phyloP scores from a whole-genome alignment of 306 rosid species.

The Pterocarpus macrocarpus region DNA sequence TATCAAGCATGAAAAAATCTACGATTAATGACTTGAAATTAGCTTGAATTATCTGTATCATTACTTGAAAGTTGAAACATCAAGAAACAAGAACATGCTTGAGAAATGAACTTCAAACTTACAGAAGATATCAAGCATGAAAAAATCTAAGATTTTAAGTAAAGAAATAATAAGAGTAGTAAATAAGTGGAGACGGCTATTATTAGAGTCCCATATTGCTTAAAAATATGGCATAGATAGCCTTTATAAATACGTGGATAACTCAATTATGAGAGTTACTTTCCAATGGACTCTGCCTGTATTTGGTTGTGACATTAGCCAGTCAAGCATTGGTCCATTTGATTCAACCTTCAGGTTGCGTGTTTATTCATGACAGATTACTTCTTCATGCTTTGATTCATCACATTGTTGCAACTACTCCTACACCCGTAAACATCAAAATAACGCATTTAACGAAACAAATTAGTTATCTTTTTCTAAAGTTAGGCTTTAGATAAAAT shows the following conservation, averaged over 20 bases:
- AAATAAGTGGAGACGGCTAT: not conserved
- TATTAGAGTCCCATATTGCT: no score
- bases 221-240: no score
- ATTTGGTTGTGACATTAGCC: conserved; percentile 6
- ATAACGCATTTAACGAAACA: conserved; percentile 3
- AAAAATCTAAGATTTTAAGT: conserved; percentile 3
- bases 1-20: not conserved
- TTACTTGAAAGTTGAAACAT: no score
- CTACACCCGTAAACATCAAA: not conserved
- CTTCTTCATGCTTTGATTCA: not conserved
- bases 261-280: not conserved
- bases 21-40: no score
- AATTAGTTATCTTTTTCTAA: not conserved
- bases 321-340: not conserved
- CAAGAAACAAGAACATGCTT: no score
- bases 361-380: conserved; percentile 26
- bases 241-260: no score
- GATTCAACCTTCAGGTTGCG: not conserved
- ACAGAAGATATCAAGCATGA: not conserved
- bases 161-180: conserved; percentile 2
- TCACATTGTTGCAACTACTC: conserved; percentile 11
- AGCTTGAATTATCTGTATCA: no score
- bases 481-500: not conserved
- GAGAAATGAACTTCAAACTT: not conserved
- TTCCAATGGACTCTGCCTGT: not conserved